Evolutionary conservation across 2,329 filamentous ascomycete species (phyloP).

Genomic region (Aureobasidium sp.): DNA sequence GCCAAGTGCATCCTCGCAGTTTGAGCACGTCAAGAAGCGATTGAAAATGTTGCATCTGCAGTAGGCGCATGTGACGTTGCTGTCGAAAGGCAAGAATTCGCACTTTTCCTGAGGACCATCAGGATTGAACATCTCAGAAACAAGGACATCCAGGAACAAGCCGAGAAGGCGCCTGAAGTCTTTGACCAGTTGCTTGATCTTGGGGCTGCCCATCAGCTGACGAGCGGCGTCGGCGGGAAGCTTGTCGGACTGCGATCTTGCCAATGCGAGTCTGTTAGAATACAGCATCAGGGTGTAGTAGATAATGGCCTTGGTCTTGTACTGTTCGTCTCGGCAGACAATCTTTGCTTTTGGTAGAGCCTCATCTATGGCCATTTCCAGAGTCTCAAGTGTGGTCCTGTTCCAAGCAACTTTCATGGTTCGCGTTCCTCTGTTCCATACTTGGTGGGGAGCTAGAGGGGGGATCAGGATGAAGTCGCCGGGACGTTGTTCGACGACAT

Average conservation of each 20-base stretch:
- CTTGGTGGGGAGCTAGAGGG: slow-evolving; percentile 87
- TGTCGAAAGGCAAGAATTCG: slow-evolving; percentile 75
- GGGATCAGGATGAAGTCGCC: slow-evolving; percentile 93
- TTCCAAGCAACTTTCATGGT: slow-evolving; percentile 99
- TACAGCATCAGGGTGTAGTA: slow-evolving; percentile 84
- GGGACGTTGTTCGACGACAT: slow-evolving; percentile 79
- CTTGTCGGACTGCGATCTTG: slow-evolving; percentile 42
- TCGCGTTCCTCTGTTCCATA: slow-evolving; percentile 93
- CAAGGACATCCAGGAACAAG: slow-evolving; percentile 68
- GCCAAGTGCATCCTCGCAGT: slow-evolving; percentile 61
- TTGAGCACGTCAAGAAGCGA: slow-evolving; percentile 83
- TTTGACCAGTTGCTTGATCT: slow-evolving; percentile 61
- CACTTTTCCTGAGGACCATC: slow-evolving; percentile 56
- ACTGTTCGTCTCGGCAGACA: slow-evolving; percentile 94
- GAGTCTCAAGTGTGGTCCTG: slow-evolving; percentile 81
- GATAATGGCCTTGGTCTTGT: slow-evolving; percentile 95
- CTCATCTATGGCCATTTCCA: slow-evolving; percentile 78
- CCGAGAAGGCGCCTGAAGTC: slow-evolving; percentile 77
- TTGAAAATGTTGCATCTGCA: slow-evolving; percentile 97
- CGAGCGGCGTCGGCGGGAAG: slow-evolving; percentile 28
- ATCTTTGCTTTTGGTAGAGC: slow-evolving; percentile 80
- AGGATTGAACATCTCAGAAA: slow-evolving; percentile 77
- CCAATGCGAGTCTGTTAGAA: slow-evolving; percentile 48
- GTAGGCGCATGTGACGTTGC: slow-evolving; percentile 90
- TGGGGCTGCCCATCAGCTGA: slow-evolving; percentile 33